Base-by-base conservation (phyloP, 1,284 basidiomycete genomes). In the Ceratobasidium sp. region DNA sequence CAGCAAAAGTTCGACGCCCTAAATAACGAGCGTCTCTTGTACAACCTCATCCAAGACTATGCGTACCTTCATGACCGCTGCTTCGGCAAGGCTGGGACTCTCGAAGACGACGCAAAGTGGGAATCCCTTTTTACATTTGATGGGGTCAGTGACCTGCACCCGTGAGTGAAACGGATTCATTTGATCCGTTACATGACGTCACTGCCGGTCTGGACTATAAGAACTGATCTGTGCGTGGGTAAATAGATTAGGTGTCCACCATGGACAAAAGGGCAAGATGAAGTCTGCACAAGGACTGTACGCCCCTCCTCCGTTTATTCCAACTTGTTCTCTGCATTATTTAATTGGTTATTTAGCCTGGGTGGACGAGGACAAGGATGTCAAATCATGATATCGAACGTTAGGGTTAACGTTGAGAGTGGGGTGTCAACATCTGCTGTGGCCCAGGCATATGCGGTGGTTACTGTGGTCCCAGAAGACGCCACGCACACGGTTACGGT, bases 211-310 rank as follows among this genome's bases (percentile, higher is more conserved):
- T 60, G 49, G 51, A 28, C 47, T 68, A 68, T 71, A 71, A 56
- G 39, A 45, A 23, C 60, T 74, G 39, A 47, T 63, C 58, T n/a
- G 31, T 63, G 15, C 69, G 42, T 63, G 60, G 45, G 53, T 51
- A 63, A 49, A 49, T 63, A 74, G 69, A 31, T 45, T 74, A 10
- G 69, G 69, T 11, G 7, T 17, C 31, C 69, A 74, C 69, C 58
- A 74, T 33, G 69, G 69, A 20, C 56, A 60, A 23, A 45, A 63
- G 20, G 69, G 69, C 58, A 74, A 74, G 69, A 74, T 74, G 69
- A 42, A 26, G 13, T 74, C 58, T 58, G 69, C 69, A 35, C 69
- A 63, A n/a, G 28, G 28, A n/a, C n/a, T 33, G 69, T 74, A 74
- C 28, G 58, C 42, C 11, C n/a, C 15, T 7, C 11, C 3, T 33